A percentile compares a stretch with the other conserved stretches of the same genome.
Conservation (phyloP, 352 stramenopile genomes). For the Pythium diclinum region DNA sequence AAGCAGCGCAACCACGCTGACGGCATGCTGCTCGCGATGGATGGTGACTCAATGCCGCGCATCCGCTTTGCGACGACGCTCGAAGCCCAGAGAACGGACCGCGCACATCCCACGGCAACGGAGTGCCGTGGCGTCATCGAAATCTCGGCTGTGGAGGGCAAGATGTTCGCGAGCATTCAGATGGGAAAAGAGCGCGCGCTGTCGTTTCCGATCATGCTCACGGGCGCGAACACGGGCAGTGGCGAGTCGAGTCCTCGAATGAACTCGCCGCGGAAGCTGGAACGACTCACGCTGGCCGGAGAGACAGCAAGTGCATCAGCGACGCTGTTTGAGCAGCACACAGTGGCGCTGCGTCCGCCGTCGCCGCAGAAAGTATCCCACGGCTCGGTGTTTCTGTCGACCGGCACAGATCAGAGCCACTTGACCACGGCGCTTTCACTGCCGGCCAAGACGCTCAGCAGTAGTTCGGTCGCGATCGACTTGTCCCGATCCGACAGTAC, state of each 20-base stretch:
- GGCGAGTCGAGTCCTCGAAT: constrained; percentile 9
- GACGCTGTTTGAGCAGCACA: constrained; percentile 18
- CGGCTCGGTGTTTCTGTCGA: constrained; percentile 31
- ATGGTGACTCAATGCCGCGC: constrained; percentile 33
- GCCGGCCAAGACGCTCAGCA: background rate
- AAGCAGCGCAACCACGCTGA: constrained; percentile 28
- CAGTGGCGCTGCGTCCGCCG: constrained; percentile 28
- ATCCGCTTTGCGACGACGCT: constrained; percentile 53
- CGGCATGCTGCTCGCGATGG: constrained; percentile 33
- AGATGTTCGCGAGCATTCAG: constrained; percentile 21
- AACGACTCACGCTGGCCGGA: background rate
- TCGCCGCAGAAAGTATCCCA: constrained; percentile 34
- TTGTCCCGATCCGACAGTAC: background rate
- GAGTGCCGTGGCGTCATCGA: constrained; percentile 25
- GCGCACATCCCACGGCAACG: constrained; percentile 1
- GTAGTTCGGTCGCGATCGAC: background rate
- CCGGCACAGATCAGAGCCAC: background rate
- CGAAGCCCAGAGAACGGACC: constrained; percentile 4
- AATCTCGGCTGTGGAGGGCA: constrained; percentile 24
- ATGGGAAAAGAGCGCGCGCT: constrained; percentile 27
- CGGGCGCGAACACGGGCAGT: background rate
- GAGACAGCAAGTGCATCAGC: background rate
- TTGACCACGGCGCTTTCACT: constrained; percentile 10
- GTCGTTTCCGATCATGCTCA: constrained; percentile 32
- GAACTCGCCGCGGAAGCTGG: constrained; percentile 5